Evolutionary conservation across 2,329 filamentous ascomycete genomes (phyloP).

Genomic region (Knoxdaviesia proteae): DNA sequence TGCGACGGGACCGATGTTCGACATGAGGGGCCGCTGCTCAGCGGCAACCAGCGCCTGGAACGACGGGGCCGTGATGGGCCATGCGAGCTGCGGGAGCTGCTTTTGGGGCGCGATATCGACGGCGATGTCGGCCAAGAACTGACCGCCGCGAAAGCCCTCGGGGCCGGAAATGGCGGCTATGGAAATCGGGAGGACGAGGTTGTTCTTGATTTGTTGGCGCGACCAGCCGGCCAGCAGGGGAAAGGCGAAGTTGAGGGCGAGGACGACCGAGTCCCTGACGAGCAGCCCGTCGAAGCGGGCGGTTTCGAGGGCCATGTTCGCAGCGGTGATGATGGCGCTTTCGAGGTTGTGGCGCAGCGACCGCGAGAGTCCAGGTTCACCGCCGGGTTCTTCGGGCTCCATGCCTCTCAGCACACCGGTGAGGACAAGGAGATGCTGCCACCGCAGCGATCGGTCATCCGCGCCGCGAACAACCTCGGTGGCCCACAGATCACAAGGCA

Average conservation of each 20-base stretch:
- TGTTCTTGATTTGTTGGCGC: slow-evolving; percentile 39
- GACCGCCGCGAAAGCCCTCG: slow-evolving; percentile 56
- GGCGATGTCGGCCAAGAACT: slow-evolving; percentile 47
- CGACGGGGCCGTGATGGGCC: slow-evolving; percentile 39
- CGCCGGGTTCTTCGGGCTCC: slow-evolving; percentile 29
- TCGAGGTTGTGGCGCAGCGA: slow-evolving; percentile 48
- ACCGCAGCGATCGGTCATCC: slow-evolving; percentile 41
- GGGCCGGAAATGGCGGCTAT: slow-evolving; percentile 45
- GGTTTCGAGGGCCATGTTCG: slow-evolving; percentile 50
- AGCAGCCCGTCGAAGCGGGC: slow-evolving; percentile 17
- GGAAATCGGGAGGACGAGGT: slow-evolving; percentile 48
- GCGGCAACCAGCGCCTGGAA: slow-evolving; percentile 37
- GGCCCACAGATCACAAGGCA: slow-evolving; percentile 28
- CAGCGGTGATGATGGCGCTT: slow-evolving; percentile 49
- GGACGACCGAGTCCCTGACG: slow-evolving; percentile 32
- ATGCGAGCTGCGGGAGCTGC: slow-evolving; percentile 18
- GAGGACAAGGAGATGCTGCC: slow-evolving; percentile 69
- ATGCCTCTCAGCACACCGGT: slow-evolving; percentile 62
- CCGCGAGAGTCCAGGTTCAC: slow-evolving; percentile 24
- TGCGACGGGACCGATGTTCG: slow-evolving; percentile 46
- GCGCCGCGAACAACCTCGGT: slow-evolving; percentile 34
- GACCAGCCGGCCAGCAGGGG: slow-evolving; percentile 44
- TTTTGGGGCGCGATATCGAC: slow-evolving; percentile 6
- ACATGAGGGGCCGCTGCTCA: slow-evolving; percentile 38
- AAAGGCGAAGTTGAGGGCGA: slow-evolving; percentile 61